Percentiles rank a stretch among this genome's conserved stretches.
Evolutionary conservation across 2,329 filamentous ascomycete species (phyloP).

Genomic region (Arthrobotrys megalospora): DNA sequence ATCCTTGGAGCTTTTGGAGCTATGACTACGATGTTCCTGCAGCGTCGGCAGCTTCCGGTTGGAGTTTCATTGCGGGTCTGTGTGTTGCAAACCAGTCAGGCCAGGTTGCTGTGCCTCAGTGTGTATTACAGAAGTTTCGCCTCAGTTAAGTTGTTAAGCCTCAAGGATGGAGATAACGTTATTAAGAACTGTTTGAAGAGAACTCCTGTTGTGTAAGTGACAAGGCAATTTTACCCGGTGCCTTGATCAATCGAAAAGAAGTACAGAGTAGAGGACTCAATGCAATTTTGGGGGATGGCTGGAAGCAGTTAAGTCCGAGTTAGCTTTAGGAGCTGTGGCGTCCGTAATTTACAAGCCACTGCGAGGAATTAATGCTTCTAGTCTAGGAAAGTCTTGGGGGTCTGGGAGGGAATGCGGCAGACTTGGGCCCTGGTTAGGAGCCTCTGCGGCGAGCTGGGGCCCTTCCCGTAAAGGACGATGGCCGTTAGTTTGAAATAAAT

Average conservation of each 20-base stretch:
- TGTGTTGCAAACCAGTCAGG: constrained; percentile 5
- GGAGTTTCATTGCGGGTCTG: constrained; percentile 13
- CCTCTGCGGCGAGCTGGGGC: background rate
- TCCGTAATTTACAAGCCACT: background rate
- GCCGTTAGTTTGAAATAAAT: constrained; percentile 12
- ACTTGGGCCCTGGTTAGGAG: too few species aligned
- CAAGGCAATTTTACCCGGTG: constrained; percentile 2
- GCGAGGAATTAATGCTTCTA: background rate
- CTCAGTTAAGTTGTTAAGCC: background rate
- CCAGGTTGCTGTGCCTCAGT: background rate
- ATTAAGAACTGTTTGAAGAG: background rate
- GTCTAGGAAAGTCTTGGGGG: background rate
- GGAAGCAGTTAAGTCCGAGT: background rate
- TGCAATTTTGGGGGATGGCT: background rate
- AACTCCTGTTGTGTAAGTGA: background rate
- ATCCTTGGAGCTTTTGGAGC: constrained; percentile 9
- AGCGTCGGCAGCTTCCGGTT: constrained; percentile 19
- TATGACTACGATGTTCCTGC: background rate
- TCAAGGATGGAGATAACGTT: constrained; percentile 17
- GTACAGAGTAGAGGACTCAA: too few species aligned
- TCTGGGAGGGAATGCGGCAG: background rate
- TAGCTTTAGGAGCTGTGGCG: background rate
- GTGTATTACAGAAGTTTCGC: background rate
- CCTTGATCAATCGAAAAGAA: background rate
- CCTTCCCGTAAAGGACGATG: background rate